Percentiles rank a stretch among this genome's conserved stretches.
These are phyloP conservation scores for Schwanniomyces yamadae DNA, from an alignment of 805 yeast species.

Conservation along the genomic window DNA sequence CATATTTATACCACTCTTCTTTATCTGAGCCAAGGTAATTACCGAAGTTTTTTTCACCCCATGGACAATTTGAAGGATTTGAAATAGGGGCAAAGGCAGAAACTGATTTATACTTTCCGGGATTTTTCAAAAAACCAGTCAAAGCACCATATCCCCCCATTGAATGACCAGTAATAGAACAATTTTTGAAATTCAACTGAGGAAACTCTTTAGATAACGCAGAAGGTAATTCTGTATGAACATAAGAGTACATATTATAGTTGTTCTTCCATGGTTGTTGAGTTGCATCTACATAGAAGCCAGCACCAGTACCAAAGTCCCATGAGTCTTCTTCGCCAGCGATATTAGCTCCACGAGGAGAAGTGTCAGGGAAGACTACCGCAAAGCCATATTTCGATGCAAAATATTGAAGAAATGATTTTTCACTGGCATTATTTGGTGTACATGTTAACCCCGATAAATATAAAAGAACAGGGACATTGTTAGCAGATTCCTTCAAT, in stretches of 20 bases:
- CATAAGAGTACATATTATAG: constrained; percentile 85
- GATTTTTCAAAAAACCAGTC: constrained; percentile 61
- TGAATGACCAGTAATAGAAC: constrained; percentile 91
- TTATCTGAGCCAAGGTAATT: constrained; percentile 71
- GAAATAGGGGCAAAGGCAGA: constrained; percentile 90
- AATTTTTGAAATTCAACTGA: constrained; percentile 55
- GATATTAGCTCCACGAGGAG: constrained; percentile 81
- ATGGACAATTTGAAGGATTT: constrained; percentile 72
- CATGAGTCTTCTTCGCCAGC: constrained; percentile 81
- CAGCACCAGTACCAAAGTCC: constrained; percentile 95
- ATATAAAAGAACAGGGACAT: constrained; percentile 70
- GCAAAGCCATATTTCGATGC: constrained; percentile 85
- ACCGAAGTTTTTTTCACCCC: constrained; percentile 86
- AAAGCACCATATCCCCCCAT: constrained; percentile 98
- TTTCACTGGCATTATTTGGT: constrained; percentile 90
- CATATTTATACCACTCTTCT: constrained; percentile 70
- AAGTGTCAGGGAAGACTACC: constrained; percentile 91
- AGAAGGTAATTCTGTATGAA: constrained; percentile 68
- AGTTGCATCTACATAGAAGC: constrained; percentile 87
- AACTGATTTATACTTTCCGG: constrained; percentile 72
- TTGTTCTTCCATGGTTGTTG: constrained; percentile 65
- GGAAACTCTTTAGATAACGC: constrained; percentile 43
- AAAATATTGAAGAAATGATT: constrained; percentile 81
- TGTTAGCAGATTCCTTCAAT: constrained; percentile 25
- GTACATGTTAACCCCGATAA: constrained; percentile 91